These are phyloP conservation scores for Ampelocalamus luodianensis DNA, from an alignment of 176 grass and related monocot species.

Conservation along the genomic window DNA sequence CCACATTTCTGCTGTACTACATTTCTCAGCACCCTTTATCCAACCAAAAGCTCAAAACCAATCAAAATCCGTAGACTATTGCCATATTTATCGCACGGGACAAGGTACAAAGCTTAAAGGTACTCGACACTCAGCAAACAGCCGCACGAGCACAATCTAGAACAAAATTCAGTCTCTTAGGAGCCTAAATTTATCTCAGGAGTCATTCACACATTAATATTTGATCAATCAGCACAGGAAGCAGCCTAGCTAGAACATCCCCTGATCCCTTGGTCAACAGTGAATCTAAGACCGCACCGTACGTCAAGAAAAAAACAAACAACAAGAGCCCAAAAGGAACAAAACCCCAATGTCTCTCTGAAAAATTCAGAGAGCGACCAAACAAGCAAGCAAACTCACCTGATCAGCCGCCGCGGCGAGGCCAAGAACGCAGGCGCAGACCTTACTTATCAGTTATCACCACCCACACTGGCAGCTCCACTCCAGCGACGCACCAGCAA, in stretches of 20 bases:
- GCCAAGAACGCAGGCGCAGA: neutral
- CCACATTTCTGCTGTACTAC: neutral
- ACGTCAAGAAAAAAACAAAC: neutral
- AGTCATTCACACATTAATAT: neutral
- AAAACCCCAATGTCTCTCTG: neutral
- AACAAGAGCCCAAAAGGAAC: neutral
- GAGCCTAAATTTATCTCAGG: neutral
- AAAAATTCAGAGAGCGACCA: neutral
- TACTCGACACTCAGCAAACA: neutral
- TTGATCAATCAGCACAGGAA: neutral
- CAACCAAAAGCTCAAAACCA: neutral
- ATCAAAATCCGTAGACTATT: neutral
- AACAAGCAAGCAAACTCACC: constrained; percentile 43
- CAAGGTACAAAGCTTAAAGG: neutral
- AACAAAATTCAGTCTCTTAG: neutral
- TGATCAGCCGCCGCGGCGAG: neutral
- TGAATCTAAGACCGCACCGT: neutral
- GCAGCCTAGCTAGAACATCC: neutral
- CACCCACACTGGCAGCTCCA: neutral
- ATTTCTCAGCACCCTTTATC: neutral
- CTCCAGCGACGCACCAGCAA: neutral
- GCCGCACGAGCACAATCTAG: neutral
- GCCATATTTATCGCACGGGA: neutral
- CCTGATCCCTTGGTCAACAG: neutral
- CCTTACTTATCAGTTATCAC: neutral